Evolutionary conservation across 140 eudicot species (phyloP), one percentile per base, ranked within the genome.

Genomic region (Bidens hawaiensis): DNA sequence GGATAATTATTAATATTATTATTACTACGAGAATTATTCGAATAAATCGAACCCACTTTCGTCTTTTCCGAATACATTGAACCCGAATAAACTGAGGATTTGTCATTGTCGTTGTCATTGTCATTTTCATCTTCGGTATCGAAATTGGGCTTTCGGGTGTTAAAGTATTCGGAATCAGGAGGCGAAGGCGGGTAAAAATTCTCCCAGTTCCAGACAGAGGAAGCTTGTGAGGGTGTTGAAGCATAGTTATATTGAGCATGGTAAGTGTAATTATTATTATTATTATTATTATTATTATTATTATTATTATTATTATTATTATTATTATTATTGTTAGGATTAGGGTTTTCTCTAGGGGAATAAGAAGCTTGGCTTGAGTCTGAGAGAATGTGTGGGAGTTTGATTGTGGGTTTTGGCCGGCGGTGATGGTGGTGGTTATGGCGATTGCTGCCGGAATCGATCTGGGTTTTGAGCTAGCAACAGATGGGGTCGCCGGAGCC

Each of bases 141-240:
- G 48, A 64, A 64, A 64, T 64, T 42, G 0, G 80, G 67, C 38
- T 52, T 43, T 1, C 46, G 67, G 2, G 58, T 65, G 8, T 81
- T 61, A 72, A 88, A 88, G 77, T 56, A 93, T 1, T 88, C 96
- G 24, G 99, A 88, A 64, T 64, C 79, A 0, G 96, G 99, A 0
- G 99, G 96, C 0, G 99, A 88, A 0, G 96, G 99, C 19, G 99
- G 99, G 71, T 93, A 88, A 69, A 93, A 88, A 46, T 82, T 80
- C 10, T 93, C 99, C 96, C 96, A 93, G 24, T 93, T 83, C 95
- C 96, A 93, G 2, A 85, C 95, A 3, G 96, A 88, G 0, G 99
- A 93, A 58, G 93, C 76, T 63, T 93, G 93, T 1, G 96, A 87
- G 0, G 99, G 95, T 0, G 95, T 88, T 0, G 63, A 40, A 1